These are phyloP conservation scores for Exophiala phaeomuriformis DNA, from an alignment of 2,329 filamentous ascomycete genomes.

Conservation along the genomic window DNA sequence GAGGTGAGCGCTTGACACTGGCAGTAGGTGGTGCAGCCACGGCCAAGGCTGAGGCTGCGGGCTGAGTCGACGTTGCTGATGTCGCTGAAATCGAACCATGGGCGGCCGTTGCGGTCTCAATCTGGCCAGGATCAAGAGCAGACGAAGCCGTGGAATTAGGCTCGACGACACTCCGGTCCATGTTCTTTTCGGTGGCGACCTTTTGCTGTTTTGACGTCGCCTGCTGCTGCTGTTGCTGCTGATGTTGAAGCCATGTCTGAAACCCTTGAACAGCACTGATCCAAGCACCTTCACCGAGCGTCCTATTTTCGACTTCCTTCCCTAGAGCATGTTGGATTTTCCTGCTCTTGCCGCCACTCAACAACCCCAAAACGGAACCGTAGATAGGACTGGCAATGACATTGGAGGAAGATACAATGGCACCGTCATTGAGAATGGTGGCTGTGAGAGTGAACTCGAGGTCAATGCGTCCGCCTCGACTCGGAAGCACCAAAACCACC, in stretches of 20 bases:
- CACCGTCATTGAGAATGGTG: constrained; percentile 22
- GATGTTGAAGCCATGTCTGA: constrained; percentile 20
- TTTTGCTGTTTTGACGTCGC: constrained; percentile 10
- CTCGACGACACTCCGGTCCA: not conserved
- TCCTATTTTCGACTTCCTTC: constrained; percentile 24
- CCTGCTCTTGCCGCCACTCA: constrained; percentile 19
- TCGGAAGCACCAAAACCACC: constrained; percentile 21
- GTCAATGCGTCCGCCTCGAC: constrained; percentile 21
- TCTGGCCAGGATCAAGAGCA: not conserved
- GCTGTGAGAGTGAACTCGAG: constrained; percentile 23
- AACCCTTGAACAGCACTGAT: constrained; percentile 25
- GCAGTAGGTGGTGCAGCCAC: not conserved
- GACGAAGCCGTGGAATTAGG: not conserved
- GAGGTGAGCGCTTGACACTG: constrained; percentile 18
- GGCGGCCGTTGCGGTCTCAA: not conserved
- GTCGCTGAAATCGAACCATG: not conserved
- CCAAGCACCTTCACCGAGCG: constrained; percentile 24
- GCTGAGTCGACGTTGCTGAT: not conserved
- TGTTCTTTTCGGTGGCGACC: constrained; percentile 2
- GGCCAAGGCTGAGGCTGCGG: not conserved
- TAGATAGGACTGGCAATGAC: constrained; percentile 22
- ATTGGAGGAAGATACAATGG: constrained; percentile 13
- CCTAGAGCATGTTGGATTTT: constrained; percentile 26
- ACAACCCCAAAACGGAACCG: constrained; percentile 10
- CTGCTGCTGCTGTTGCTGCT: constrained; percentile 6